Evolutionary conservation across 106 monocot genomes (phyloP).

Genomic region (Dendrobium catenatum): DNA sequence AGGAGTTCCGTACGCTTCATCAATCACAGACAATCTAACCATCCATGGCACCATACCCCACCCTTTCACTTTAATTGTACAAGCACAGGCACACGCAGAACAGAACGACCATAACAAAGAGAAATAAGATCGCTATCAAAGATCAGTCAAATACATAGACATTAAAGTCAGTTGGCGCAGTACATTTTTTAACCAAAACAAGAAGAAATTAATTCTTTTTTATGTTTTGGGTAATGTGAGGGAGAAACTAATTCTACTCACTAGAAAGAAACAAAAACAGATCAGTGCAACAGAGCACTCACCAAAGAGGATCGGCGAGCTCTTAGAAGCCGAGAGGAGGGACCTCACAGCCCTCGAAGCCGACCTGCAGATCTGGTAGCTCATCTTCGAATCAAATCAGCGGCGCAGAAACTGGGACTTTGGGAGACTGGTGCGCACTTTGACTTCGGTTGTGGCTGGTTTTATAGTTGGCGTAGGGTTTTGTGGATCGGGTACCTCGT

Average conservation of each 20-base stretch:
- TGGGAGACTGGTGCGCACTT: background rate
- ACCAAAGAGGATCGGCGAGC: slow-evolving; percentile 24
- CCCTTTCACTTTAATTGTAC: no score
- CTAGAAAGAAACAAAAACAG: background rate
- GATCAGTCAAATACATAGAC: background rate
- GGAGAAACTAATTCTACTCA: no score
- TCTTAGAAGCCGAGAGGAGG: slow-evolving; percentile 35
- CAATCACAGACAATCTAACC: background rate
- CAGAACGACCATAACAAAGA: no score
- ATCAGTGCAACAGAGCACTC: background rate
- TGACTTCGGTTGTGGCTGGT: background rate
- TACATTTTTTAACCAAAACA: background rate
- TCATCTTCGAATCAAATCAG: slow-evolving; percentile 24
- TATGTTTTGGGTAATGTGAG: no score
- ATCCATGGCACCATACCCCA: background rate
- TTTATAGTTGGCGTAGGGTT: slow-evolving; percentile 8
- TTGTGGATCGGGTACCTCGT: slow-evolving; percentile 16
- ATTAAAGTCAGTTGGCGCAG: background rate
- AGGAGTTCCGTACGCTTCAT: background rate
- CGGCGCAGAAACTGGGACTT: background rate
- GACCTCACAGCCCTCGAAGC: slow-evolving; percentile 40
- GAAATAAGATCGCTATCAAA: no score
- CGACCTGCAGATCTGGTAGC: slow-evolving; percentile 36
- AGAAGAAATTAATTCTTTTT: no score
- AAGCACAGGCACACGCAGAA: no score